phyloP scores from a whole-genome alignment of 2,329 filamentous ascomycete genomes.

The Neophaeococcomyces aloes region DNA sequence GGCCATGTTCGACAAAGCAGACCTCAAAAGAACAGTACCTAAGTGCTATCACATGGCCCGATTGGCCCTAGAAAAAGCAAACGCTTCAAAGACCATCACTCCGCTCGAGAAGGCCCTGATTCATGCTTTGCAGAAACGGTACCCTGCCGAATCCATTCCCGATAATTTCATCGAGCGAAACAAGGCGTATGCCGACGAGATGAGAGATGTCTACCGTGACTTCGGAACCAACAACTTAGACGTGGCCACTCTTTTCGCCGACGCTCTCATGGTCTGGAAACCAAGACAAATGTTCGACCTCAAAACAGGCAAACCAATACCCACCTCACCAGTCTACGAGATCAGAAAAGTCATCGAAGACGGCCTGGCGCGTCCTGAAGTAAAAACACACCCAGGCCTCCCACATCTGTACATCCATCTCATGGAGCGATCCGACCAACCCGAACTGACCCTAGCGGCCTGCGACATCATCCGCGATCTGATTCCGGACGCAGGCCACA shows the following conservation, averaged over 20 bases:
- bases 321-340: slow-evolving; percentile 47
- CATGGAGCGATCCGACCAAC: slow-evolving; percentile 62
- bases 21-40: slow-evolving; percentile 35
- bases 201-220: slow-evolving; percentile 43
- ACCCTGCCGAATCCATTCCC: slow-evolving; percentile 43
- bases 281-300: slow-evolving; percentile 57
- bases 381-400: slow-evolving; percentile 53
- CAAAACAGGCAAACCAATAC: slow-evolving; percentile 45
- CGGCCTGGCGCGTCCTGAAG: slow-evolving; percentile 43
- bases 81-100: slow-evolving; percentile 30
- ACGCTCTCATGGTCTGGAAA: slow-evolving; percentile 55
- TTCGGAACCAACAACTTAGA: slow-evolving; percentile 49
- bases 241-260: slow-evolving; percentile 51
- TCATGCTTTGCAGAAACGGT: slow-evolving; percentile 51
- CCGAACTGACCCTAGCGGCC: slow-evolving; percentile 50
- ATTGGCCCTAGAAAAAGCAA: slow-evolving; percentile 33
- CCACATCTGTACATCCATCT: slow-evolving; percentile 68
- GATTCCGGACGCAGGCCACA: slow-evolving; percentile 59
- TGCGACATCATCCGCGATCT: slow-evolving; percentile 54
- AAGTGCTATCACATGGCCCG: slow-evolving; percentile 12
- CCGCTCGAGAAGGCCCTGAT: slow-evolving; percentile 52
- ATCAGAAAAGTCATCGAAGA: slow-evolving; percentile 49
- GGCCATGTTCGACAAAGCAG: slow-evolving; percentile 55
- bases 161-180: slow-evolving; percentile 47
- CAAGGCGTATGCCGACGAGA: slow-evolving; percentile 50